Conservation (phyloP, 2,329 filamentous ascomycete genomes). For the Diaporthe caulivora region DNA sequence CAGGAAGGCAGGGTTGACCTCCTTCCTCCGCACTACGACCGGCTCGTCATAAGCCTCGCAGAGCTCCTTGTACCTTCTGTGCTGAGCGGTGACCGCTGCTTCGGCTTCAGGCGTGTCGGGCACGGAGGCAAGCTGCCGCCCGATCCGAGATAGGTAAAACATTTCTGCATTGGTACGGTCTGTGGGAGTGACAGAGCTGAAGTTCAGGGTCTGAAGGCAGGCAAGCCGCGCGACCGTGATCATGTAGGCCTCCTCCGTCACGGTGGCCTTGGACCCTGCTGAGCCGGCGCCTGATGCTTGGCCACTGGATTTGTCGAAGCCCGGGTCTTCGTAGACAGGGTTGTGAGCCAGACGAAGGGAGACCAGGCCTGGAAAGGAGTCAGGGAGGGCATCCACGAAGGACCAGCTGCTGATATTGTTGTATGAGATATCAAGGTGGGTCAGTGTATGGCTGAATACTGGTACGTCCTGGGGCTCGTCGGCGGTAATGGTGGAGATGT, state of each 20-base stretch:
- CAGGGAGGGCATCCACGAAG: constrained; percentile 78
- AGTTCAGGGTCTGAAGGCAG: constrained; percentile 78
- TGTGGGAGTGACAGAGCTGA: constrained; percentile 75
- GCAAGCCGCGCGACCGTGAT: constrained; percentile 83
- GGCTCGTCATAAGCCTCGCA: constrained; percentile 83
- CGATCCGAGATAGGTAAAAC: constrained; percentile 91
- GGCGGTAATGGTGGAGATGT: constrained; percentile 63
- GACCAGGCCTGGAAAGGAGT: constrained; percentile 78
- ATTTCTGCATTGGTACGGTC: constrained; percentile 91
- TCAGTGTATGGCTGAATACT: constrained; percentile 66
- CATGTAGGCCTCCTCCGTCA: constrained; percentile 88
- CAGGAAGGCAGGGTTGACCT: constrained; percentile 82
- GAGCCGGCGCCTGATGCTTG: constrained; percentile 44
- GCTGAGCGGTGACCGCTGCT: constrained; percentile 67
- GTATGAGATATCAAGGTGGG: constrained; percentile 79
- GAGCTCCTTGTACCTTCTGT: constrained; percentile 80
- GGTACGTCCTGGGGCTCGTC: constrained; percentile 51
- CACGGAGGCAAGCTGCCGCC: constrained; percentile 76
- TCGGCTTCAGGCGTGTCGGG: constrained; percentile 63
- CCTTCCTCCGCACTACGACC: constrained; percentile 66
- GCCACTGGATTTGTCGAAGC: constrained; percentile 50
- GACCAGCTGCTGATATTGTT: constrained; percentile 78
- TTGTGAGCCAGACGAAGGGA: constrained; percentile 88
- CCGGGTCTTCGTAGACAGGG: constrained; percentile 76
- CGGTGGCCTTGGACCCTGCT: constrained; percentile 55